These are phyloP conservation scores for Rhynchospora breviuscula DNA, from an alignment of 176 grass and related monocot species.

Conservation along the genomic window DNA sequence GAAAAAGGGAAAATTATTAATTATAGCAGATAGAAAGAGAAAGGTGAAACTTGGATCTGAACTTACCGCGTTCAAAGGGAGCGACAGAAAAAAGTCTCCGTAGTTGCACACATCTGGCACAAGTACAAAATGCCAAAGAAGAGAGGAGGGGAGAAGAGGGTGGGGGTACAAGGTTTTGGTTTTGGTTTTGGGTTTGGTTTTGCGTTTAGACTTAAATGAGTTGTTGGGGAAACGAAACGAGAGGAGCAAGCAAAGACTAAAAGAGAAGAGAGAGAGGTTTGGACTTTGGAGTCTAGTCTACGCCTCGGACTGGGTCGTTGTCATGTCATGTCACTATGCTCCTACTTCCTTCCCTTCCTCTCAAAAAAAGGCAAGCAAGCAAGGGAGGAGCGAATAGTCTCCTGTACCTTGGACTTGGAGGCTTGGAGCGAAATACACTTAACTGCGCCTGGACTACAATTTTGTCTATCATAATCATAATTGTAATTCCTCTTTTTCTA, in stretches of 20 bases:
- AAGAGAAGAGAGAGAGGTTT: constrained; percentile 18
- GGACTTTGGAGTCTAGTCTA: constrained; percentile 8
- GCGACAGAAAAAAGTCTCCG: not conserved
- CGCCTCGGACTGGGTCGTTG: constrained; percentile 26
- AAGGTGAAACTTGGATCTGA: constrained; percentile 9
- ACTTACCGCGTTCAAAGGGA: not conserved
- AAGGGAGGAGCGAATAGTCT: not conserved
- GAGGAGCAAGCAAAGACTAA: not conserved
- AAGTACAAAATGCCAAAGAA: not conserved
- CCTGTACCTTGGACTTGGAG: too few relatives aligned
- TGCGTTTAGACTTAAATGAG: not conserved
- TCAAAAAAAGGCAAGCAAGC: not conserved
- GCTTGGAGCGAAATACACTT: not conserved
- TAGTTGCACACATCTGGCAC: not conserved
- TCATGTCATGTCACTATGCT: not conserved
- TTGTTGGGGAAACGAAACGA: not conserved
- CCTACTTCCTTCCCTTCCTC: not conserved
- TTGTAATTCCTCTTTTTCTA: not conserved
- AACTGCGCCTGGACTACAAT: not conserved
- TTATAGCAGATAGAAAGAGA: not conserved
- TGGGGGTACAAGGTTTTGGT: not conserved
- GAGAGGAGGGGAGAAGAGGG: not conserved
- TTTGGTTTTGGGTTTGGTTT: too few relatives aligned
- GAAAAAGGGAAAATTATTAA: not conserved
- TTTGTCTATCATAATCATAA: not conserved